Evolutionary conservation across 108 stramenopile species (phyloP).

Genomic region (Fragilaria crotonensis): DNA sequence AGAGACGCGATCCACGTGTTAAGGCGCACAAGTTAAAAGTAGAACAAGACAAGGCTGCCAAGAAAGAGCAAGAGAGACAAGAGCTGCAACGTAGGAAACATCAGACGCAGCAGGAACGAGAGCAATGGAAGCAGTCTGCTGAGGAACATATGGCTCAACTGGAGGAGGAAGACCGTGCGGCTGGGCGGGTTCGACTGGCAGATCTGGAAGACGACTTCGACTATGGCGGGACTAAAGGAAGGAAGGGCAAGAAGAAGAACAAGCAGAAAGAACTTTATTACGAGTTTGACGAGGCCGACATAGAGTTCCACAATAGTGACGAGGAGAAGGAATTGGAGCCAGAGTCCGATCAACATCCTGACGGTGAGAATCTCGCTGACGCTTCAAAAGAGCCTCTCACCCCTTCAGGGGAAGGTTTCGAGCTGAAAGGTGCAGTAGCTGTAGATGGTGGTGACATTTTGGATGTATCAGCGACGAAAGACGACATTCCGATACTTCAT

Average conservation of each 20-base stretch:
- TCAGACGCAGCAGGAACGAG: conserved; percentile 41
- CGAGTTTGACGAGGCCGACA: conserved; percentile 1
- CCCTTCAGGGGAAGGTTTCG: too few relatives aligned
- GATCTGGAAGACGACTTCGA: conserved; percentile 82
- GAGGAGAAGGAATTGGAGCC: neutral
- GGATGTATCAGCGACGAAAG: neutral
- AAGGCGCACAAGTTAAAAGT: conserved; percentile 31
- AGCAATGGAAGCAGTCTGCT: conserved; percentile 59
- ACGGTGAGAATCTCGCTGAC: too few relatives aligned
- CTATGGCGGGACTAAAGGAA: conserved; percentile 55
- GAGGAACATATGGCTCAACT: conserved; percentile 49
- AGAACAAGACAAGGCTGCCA: conserved; percentile 40
- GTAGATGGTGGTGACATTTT: conserved; percentile 13
- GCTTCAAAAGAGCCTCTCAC: too few relatives aligned
- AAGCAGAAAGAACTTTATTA: conserved; percentile 30
- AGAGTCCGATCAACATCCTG: conserved; percentile 1
- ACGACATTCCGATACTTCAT: neutral
- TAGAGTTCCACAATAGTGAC: conserved; percentile 1
- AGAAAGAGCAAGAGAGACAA: conserved; percentile 36
- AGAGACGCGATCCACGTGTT: conserved; percentile 80
- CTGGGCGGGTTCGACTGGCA: conserved; percentile 75
- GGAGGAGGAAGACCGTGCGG: conserved; percentile 69
- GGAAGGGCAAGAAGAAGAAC: conserved; percentile 45
- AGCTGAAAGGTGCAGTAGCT: too few relatives aligned
- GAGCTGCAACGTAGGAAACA: conserved; percentile 46